These are phyloP conservation scores for Zoysia pacifica DNA, from an alignment of 176 grass and related monocot species.

Conservation along the genomic window DNA sequence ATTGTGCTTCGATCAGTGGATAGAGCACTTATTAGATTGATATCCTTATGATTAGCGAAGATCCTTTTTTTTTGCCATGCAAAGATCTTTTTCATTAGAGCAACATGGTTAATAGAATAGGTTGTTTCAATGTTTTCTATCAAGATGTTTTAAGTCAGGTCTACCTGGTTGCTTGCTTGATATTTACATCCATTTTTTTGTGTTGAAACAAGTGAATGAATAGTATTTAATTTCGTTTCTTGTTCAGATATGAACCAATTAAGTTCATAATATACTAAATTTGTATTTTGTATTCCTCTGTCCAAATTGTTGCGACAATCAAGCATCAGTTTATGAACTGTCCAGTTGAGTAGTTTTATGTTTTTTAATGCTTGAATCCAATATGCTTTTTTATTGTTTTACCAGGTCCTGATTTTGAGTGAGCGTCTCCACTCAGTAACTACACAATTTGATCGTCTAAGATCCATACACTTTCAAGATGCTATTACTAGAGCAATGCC, in stretches of 20 bases:
- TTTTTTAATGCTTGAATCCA: constrained; percentile 22
- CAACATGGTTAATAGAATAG: not conserved
- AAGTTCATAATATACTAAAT: not conserved
- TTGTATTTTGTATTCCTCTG: not conserved
- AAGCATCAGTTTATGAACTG: constrained; percentile 20
- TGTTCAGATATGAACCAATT: not conserved
- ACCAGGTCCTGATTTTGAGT: constrained; percentile 90
- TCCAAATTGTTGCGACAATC: not conserved
- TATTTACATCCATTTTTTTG: not conserved
- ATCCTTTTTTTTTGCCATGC: not conserved
- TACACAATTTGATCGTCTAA: constrained; percentile 77
- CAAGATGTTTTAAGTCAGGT: not conserved
- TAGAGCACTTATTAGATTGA: not conserved
- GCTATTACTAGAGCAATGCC: constrained; percentile 81
- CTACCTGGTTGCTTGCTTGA: not conserved
- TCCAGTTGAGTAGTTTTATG: constrained; percentile 2
- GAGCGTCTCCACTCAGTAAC: constrained; percentile 82
- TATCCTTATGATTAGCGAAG: not conserved
- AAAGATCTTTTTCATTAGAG: not conserved
- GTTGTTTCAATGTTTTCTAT: not conserved
- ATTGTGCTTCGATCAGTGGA: not conserved
- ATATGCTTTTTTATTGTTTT: constrained; percentile 25
- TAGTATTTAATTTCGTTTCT: not conserved
- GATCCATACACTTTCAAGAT: constrained; percentile 88
- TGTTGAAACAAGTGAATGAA: constrained; percentile 13